Conservation (phyloP, 2,329 filamentous ascomycete genomes). For the Hypoxylon sp. region DNA sequence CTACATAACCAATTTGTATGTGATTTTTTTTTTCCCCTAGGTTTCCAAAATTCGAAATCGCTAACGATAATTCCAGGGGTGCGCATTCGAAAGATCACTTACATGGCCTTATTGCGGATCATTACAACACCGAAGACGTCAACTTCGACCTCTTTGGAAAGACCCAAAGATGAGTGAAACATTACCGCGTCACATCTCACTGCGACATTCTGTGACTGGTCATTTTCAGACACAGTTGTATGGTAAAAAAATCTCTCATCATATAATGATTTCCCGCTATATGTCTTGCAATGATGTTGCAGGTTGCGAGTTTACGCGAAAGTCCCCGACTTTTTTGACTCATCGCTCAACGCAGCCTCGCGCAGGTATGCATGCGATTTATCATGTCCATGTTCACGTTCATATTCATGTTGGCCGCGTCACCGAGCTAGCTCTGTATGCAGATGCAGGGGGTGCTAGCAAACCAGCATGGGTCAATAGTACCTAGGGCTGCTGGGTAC, state of each 20-base stretch:
- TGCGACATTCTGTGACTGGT: constrained; percentile 17
- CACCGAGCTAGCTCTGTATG: constrained; percentile 31
- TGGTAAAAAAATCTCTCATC: constrained; percentile 3
- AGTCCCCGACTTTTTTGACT: constrained; percentile 28
- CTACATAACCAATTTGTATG: constrained; percentile 87
- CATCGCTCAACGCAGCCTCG: constrained; percentile 29
- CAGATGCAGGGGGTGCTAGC: constrained; percentile 25
- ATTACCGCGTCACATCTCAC: constrained; percentile 11
- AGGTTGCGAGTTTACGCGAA: constrained; percentile 17
- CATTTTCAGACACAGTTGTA: constrained; percentile 7
- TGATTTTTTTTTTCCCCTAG: constrained; percentile 35
- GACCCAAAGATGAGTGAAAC: constrained; percentile 45
- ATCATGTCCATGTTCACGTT: constrained; percentile 8
- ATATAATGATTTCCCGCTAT: constrained; percentile 14
- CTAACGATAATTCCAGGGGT: constrained; percentile 44
- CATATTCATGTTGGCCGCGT: constrained; percentile 33
- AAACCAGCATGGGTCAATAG: constrained; percentile 13
- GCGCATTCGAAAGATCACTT: constrained; percentile 70
- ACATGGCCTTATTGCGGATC: constrained; percentile 79
- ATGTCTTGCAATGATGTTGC: constrained; percentile 14
- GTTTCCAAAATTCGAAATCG: constrained; percentile 1
- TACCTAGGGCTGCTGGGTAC: too few relatives aligned
- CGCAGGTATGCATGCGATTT: constrained; percentile 2
- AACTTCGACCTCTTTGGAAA: constrained; percentile 65
- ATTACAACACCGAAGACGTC: constrained; percentile 80